Percentiles rank a stretch among this genome's conserved stretches.
phyloP scores from a whole-genome alignment of 805 yeast genomes.

The Candida germanica region DNA sequence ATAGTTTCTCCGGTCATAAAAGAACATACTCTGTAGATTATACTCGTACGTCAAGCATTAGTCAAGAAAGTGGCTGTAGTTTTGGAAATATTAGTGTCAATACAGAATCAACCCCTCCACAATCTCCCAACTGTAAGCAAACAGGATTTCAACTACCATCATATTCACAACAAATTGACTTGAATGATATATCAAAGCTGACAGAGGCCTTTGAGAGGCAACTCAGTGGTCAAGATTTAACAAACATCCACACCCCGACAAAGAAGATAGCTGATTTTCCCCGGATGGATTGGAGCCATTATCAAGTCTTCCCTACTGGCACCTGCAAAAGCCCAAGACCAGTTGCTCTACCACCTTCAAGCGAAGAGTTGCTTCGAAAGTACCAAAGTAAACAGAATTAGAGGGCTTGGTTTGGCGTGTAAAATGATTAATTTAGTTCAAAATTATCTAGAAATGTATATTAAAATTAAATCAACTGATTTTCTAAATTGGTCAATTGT shows the following conservation, averaged over 20 bases:
- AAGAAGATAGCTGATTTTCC: too few relatives aligned
- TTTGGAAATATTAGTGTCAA: background rate
- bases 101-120: background rate
- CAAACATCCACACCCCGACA: too few relatives aligned
- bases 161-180: constrained; percentile 15
- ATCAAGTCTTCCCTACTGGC: too few relatives aligned
- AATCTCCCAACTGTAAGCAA: background rate
- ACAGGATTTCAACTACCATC: too few relatives aligned
- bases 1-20: constrained; percentile 2
- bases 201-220: constrained; percentile 9
- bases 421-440: background rate
- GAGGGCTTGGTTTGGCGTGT: background rate
- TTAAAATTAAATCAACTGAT: constrained; percentile 3
- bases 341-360: too few relatives aligned
- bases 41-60: constrained; percentile 1
- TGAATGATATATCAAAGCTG: constrained; percentile 15
- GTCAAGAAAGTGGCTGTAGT: constrained; percentile 7
- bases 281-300: too few relatives aligned
- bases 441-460: too few relatives aligned
- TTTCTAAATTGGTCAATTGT: constrained; percentile 52
- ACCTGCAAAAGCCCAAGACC: too few relatives aligned
- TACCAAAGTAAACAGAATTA: background rate
- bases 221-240: too few relatives aligned
- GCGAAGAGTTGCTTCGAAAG: constrained; percentile 4
- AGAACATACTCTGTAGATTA: constrained; percentile 11